Conservation (phyloP, 2,329 filamentous ascomycete genomes). For the Claviceps purpurea region DNA sequence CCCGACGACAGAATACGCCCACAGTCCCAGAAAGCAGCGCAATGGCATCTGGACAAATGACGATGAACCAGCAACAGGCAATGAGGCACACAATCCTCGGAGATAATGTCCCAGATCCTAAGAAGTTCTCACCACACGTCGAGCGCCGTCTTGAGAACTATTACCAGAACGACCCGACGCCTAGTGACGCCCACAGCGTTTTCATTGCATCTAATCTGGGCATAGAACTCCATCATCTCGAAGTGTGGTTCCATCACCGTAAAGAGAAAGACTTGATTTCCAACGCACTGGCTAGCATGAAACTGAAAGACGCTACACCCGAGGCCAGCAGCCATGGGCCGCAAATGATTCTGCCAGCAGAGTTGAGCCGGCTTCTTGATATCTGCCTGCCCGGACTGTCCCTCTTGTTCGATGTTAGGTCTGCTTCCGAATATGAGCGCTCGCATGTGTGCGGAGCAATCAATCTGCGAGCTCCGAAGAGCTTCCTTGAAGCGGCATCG, state of each 20-base stretch:
- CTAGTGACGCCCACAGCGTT: conserved; percentile 35
- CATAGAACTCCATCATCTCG: conserved; percentile 36
- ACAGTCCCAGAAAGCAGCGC: conserved; percentile 10
- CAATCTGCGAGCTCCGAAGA: conserved; percentile 36
- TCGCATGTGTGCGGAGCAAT: conserved; percentile 40
- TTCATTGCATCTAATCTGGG: conserved; percentile 41
- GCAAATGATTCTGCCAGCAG: conserved; percentile 37
- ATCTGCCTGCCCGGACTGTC: conserved; percentile 32
- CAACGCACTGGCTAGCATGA: conserved; percentile 30
- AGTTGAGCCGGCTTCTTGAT: conserved; percentile 36
- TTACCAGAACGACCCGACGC: conserved; percentile 32
- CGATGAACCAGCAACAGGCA: conserved; percentile 32
- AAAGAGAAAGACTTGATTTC: conserved; percentile 34
- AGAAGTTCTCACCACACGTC: conserved; percentile 34
- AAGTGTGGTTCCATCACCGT: conserved; percentile 43
- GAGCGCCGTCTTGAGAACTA: conserved; percentile 39
- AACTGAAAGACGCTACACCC: conserved; percentile 22
- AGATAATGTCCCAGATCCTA: conserved; percentile 27
- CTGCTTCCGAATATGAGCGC: conserved; percentile 30
- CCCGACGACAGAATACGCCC: conserved; percentile 11
- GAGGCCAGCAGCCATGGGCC: conserved; percentile 18
- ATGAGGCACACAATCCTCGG: conserved; percentile 26
- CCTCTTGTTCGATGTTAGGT: conserved; percentile 37
- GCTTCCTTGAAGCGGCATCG: conserved; percentile 32
- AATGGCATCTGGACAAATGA: conserved; percentile 25